Percentiles rank a stretch among this genome's conserved stretches.
Conservation (phyloP, 805 yeast species). For the Saccharomycopsis vini region DNA sequence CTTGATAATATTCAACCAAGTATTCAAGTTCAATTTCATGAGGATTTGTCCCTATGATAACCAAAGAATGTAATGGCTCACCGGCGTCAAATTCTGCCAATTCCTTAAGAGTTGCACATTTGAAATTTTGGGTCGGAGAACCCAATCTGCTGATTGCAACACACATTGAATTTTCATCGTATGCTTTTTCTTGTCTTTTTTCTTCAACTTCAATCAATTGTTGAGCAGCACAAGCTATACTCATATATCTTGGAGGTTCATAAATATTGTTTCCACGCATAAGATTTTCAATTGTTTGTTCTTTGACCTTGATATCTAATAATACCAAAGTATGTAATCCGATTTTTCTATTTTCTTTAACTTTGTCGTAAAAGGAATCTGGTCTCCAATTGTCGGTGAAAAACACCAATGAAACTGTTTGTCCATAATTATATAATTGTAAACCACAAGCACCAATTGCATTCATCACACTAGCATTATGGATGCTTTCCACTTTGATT, state of each 20-base stretch:
- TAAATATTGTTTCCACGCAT: conserved; percentile 86
- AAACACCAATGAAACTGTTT: conserved; percentile 92
- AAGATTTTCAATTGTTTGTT: conserved; percentile 89
- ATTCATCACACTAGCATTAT: conserved; percentile 95
- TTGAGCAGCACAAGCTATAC: conserved; percentile 77
- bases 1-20: conserved; percentile 64
- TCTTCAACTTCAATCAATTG: conserved; percentile 88
- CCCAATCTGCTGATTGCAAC: conserved; percentile 91
- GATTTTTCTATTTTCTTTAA: conserved; percentile 79
- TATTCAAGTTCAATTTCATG: conserved; percentile 90
- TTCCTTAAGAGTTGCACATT: conserved; percentile 76
- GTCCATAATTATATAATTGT: conserved; percentile 91
- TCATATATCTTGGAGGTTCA: conserved; percentile 97
- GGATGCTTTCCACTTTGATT: conserved; percentile 73
- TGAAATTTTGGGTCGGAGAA: conserved; percentile 70
- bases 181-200: conserved; percentile 62
- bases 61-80: conserved; percentile 86
- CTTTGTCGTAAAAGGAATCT: conserved; percentile 84
- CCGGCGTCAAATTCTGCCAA: conserved; percentile 82
- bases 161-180: conserved; percentile 82
- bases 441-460: conserved; percentile 98
- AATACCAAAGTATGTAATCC: conserved; percentile 88
- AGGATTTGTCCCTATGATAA: conserved; percentile 85
- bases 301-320: conserved; percentile 91
- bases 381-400: conserved; percentile 96